These are phyloP conservation scores for Spencermartinsiella ligniputridi DNA, from an alignment of 1,139 yeast species.

Conservation along the genomic window DNA sequence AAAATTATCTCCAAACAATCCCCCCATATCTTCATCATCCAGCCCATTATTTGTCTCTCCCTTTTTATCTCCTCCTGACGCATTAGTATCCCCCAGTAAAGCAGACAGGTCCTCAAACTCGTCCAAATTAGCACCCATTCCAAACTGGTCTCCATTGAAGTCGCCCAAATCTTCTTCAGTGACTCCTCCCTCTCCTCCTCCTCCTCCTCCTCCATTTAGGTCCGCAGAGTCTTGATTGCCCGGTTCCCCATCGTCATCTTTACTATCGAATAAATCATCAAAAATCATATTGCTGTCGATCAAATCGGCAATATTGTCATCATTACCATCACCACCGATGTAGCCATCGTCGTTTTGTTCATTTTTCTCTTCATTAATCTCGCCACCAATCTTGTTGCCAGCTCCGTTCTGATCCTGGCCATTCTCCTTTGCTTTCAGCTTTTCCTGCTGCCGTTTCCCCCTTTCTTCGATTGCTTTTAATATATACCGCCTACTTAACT, in stretches of 20 bases:
- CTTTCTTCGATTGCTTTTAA: constrained; percentile 12
- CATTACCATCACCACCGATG: not conserved
- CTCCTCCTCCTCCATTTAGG: constrained; percentile 9
- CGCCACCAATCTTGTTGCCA: not conserved
- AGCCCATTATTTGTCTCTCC: constrained; percentile 5
- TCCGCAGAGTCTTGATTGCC: not conserved
- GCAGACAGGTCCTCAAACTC: constrained; percentile 2
- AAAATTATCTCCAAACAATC: constrained; percentile 28
- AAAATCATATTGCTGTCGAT: not conserved
- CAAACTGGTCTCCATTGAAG: constrained; percentile 11
- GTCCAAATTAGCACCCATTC: not conserved
- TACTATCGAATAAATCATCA: constrained; percentile 2
- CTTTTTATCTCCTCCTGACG: constrained; percentile 4
- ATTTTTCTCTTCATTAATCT: not conserved
- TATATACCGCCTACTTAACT: constrained; percentile 18
- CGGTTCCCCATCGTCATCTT: constrained; percentile 1
- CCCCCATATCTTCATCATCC: constrained; percentile 16
- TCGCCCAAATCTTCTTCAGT: constrained; percentile 17
- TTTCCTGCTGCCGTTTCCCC: constrained; percentile 2
- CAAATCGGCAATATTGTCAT: not conserved
- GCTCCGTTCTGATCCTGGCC: not conserved
- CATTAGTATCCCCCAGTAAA: constrained; percentile 3
- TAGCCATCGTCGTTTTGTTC: not conserved
- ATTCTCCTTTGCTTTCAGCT: not conserved
- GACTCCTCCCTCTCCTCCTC: constrained; percentile 15